Percentiles rank a stretch among this genome's conserved stretches.
Conservation (phyloP, 805 yeast species). For the Sugiyamaella chiloensis region DNA sequence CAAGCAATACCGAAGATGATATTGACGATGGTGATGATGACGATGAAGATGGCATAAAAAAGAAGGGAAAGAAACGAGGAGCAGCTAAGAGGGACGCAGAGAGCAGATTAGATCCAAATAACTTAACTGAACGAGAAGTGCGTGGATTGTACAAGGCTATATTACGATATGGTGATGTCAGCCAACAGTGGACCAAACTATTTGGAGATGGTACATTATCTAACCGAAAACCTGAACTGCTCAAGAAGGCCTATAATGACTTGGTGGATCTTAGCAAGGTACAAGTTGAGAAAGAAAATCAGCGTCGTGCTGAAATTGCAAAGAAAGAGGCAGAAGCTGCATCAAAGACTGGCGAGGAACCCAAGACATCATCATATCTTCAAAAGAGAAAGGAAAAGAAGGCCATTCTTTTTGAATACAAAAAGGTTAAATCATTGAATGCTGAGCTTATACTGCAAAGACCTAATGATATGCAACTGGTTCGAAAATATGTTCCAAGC, state of each 20-base stretch:
- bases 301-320: constrained; percentile 44
- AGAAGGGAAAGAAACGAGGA: constrained; percentile 31
- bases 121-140: constrained; percentile 79
- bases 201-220: constrained; percentile 88
- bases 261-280: constrained; percentile 59
- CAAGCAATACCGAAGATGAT: constrained; percentile 42
- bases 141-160: constrained; percentile 82
- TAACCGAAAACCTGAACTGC: constrained; percentile 73
- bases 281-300: constrained; percentile 62
- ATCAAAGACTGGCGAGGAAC: constrained; percentile 17
- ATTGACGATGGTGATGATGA: constrained; percentile 33
- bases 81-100: constrained; percentile 24
- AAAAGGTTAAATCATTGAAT: constrained; percentile 82
- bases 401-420: constrained; percentile 84
- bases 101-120: constrained; percentile 45
- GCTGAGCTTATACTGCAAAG: constrained; percentile 84
- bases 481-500: constrained; percentile 49
- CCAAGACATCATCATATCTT: constrained; percentile 27
- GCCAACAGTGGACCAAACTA: constrained; percentile 73
- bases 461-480: constrained; percentile 75
- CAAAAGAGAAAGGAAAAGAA: constrained; percentile 78
- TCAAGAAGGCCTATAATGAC: constrained; percentile 74
- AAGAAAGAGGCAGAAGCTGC: constrained; percentile 29
- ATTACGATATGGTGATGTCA: constrained; percentile 74
- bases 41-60: constrained; percentile 34